Conservation (phyloP, 306 rosid species). For the Ziziphus jujuba region DNA sequence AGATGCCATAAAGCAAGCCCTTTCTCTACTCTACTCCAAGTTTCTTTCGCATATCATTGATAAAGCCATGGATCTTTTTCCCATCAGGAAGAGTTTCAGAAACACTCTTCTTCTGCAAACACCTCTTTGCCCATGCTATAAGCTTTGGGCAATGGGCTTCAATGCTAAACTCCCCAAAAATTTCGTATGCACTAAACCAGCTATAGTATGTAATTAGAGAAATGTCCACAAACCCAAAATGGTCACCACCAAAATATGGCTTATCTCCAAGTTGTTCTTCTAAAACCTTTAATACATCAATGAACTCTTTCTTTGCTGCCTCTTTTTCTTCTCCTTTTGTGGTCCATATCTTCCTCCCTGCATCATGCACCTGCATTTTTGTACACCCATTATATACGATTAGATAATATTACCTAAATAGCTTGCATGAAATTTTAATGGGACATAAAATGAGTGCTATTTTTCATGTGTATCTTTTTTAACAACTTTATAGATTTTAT, state of each 20-base stretch:
- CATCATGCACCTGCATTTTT: neutral
- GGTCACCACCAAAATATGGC: conserved; percentile 1
- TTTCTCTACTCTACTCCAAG: too few relatives aligned
- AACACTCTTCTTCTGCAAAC: too few relatives aligned
- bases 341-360: neutral
- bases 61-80: too few relatives aligned
- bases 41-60: too few relatives aligned
- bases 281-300: neutral
- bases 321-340: conserved; percentile 1
- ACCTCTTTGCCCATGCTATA: too few relatives aligned
- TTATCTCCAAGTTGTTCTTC: conserved; percentile 15
- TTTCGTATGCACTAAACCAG: neutral
- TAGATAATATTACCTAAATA: too few relatives aligned
- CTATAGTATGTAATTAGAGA: neutral
- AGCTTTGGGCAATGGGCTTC: neutral
- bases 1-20: too few relatives aligned
- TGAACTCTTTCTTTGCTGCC: neutral
- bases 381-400: neutral
- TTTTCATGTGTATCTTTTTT: too few relatives aligned
- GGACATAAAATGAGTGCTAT: too few relatives aligned
- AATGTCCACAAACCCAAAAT: conserved; percentile 4
- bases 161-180: neutral
- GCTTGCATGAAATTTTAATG: too few relatives aligned
- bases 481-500: too few relatives aligned
- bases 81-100: too few relatives aligned